Conservation (phyloP, 2,329 filamentous ascomycete species). For the Botrytis tulipae region DNA sequence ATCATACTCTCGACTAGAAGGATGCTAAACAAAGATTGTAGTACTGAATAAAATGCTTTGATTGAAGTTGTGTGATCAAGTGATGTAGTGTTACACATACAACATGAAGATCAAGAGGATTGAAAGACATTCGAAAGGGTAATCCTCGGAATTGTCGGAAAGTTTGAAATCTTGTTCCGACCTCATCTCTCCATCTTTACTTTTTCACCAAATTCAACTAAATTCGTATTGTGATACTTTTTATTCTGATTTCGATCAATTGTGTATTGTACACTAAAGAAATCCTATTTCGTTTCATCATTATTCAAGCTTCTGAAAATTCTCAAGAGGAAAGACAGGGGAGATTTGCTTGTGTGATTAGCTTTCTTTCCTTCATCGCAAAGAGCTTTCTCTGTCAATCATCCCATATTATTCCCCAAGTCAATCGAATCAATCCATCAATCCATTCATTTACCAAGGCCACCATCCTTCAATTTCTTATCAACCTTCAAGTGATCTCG, state of each 20-base stretch:
- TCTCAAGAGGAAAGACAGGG: not conserved
- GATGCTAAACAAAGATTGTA: not conserved
- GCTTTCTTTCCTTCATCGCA: not conserved
- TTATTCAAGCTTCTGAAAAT: not conserved
- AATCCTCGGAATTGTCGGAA: slow-evolving; percentile 4
- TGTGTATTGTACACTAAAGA: not conserved
- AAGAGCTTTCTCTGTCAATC: not conserved
- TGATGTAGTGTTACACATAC: not conserved
- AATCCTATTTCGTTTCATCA: not conserved
- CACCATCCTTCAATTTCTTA: not conserved
- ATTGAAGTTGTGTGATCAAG: not conserved
- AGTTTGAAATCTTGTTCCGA: not conserved
- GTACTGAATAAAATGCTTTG: not conserved
- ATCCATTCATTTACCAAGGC: slow-evolving; percentile 41
- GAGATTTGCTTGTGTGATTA: not conserved
- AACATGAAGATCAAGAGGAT: not conserved
- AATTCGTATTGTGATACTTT: not conserved
- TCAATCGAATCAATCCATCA: not conserved
- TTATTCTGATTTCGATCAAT: not conserved
- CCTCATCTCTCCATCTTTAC: not conserved
- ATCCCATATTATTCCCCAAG: not conserved
- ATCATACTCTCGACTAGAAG: not conserved
- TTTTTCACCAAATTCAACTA: not conserved
- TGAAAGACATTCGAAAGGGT: not conserved
- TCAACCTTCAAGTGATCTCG: not conserved